These are phyloP conservation scores for Sarcomyxa edulis DNA, from an alignment of 768 basidiomycete species.

Conservation along the genomic window DNA sequence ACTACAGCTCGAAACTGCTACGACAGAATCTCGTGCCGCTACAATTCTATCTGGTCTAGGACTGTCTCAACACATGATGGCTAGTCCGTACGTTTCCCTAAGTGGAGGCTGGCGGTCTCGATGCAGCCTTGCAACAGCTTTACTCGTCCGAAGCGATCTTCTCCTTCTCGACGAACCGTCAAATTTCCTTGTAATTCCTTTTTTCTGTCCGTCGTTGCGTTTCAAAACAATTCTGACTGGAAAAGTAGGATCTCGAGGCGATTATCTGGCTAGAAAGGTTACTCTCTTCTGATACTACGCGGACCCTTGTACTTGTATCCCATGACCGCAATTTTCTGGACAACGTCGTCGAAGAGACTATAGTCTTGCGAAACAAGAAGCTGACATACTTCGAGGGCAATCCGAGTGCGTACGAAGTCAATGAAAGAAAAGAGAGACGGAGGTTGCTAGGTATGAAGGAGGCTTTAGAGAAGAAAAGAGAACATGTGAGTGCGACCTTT, in stretches of 20 bases:
- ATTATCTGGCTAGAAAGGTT: constrained; percentile 51
- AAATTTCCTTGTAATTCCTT: constrained; percentile 29
- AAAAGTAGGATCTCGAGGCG: constrained; percentile 36
- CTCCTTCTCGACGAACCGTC: constrained; percentile 57
- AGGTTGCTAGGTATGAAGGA: constrained; percentile 40
- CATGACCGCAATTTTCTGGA: constrained; percentile 65
- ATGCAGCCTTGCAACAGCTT: constrained; percentile 50
- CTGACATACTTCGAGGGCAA: constrained; percentile 56
- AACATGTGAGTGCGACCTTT: constrained; percentile 11
- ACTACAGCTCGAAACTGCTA: constrained; percentile 27
- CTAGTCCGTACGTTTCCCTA: constrained; percentile 38
- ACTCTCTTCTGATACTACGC: constrained; percentile 32
- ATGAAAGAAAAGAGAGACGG: constrained; percentile 39
- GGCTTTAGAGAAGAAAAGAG: constrained; percentile 37
- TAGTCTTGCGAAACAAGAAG: constrained; percentile 49
- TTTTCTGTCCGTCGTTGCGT: background rate
- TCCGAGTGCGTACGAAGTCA: constrained; percentile 43
- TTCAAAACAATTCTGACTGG: background rate
- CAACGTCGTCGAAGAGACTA: constrained; percentile 52
- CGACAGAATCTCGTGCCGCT: constrained; percentile 42
- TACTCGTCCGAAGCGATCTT: constrained; percentile 53
- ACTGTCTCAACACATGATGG: constrained; percentile 35
- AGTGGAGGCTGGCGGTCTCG: constrained; percentile 67
- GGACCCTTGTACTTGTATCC: constrained; percentile 57
- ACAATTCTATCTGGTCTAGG: constrained; percentile 55